Percentiles rank a stretch among this genome's conserved stretches.
These are phyloP conservation scores for Neopestalotiopsis clavispora DNA, from an alignment of 2,329 filamentous ascomycete genomes.

Conservation along the genomic window DNA sequence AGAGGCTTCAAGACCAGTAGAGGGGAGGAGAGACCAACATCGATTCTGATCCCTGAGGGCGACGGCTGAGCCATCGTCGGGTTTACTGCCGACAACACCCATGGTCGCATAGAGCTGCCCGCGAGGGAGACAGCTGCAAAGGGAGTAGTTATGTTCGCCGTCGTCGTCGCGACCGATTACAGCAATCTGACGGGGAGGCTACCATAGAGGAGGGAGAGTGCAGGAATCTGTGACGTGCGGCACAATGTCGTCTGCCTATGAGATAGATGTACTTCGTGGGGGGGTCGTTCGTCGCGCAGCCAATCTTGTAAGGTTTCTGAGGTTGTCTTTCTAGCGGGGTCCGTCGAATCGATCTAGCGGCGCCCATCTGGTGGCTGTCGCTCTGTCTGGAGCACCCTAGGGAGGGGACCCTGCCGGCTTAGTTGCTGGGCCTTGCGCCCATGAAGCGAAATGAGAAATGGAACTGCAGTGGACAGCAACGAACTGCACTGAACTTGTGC, in stretches of 20 bases:
- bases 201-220: neutral
- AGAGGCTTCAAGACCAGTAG: neutral
- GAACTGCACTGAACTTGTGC: too few relatives aligned
- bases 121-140: slow-evolving; percentile 32
- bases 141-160: slow-evolving; percentile 10
- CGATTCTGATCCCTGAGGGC: slow-evolving; percentile 91
- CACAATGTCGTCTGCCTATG: slow-evolving; percentile 6
- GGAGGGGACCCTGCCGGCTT: slow-evolving; percentile 3
- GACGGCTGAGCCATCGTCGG: slow-evolving; percentile 80
- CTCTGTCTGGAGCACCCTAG: neutral
- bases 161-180: slow-evolving; percentile 7
- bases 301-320: slow-evolving; percentile 10
- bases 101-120: slow-evolving; percentile 59
- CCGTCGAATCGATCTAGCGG: slow-evolving; percentile 12
- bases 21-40: slow-evolving; percentile 62
- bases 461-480: neutral
- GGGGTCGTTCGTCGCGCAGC: neutral
- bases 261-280: neutral
- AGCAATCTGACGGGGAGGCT: neutral
- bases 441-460: slow-evolving; percentile 11
- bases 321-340: slow-evolving; percentile 16
- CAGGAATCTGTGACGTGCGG: neutral
- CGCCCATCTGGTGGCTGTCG: neutral
- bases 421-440: neutral
- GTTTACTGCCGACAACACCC: slow-evolving; percentile 90